phyloP scores from a whole-genome alignment of 768 basidiomycete genomes.

The Auriscalpium orientale region DNA sequence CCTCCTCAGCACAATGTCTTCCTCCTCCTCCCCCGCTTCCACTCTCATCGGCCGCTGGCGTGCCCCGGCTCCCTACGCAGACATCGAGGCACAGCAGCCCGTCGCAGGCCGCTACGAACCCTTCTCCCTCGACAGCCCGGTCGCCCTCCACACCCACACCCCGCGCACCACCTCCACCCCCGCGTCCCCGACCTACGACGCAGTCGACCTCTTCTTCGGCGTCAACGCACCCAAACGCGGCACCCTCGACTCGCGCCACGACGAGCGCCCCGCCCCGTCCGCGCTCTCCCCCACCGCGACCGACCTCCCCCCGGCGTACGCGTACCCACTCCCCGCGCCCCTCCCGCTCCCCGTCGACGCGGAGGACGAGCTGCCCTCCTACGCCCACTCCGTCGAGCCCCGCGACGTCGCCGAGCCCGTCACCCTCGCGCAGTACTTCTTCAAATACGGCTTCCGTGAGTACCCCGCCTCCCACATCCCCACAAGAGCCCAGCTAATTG shows the following conservation, averaged over 20 bases:
- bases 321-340: neutral
- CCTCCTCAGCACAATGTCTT: neutral
- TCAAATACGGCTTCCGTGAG: slow-evolving; percentile 45
- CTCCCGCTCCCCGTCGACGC: neutral
- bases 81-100: neutral
- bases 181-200: neutral
- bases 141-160: neutral
- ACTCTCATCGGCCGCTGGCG: neutral
- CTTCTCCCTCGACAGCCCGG: neutral
- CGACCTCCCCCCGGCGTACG: neutral
- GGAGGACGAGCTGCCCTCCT: slow-evolving; percentile 25
- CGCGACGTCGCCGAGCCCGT: slow-evolving; percentile 26
- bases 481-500: neutral
- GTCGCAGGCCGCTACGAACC: neutral
- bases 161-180: neutral
- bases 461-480: slow-evolving; percentile 2
- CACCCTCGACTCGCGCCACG: slow-evolving; percentile 2
- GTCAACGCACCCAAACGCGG: neutral
- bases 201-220: slow-evolving; percentile 2
- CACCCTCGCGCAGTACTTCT: slow-evolving; percentile 40
- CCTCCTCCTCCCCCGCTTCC: neutral
- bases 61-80: neutral
- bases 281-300: neutral
- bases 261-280: neutral
- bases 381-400: slow-evolving; percentile 16